Evolutionary conservation across 257 asterid species (phyloP).

Genomic region (Solanum paucissectum): DNA sequence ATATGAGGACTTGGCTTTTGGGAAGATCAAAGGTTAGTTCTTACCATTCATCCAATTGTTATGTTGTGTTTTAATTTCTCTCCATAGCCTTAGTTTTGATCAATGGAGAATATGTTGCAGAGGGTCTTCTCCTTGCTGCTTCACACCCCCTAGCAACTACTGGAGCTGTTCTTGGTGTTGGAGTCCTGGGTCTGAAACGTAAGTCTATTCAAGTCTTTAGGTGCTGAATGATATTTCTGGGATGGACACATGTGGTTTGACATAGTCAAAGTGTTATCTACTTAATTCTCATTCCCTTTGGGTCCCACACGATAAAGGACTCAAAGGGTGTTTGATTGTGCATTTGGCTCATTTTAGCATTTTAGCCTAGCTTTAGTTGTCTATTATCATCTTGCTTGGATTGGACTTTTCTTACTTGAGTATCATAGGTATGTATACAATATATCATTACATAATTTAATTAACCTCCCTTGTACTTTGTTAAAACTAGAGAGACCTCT

Average conservation of each 20-base stretch:
- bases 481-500: neutral
- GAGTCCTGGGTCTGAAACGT: constrained; percentile 68
- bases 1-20: constrained; percentile 63
- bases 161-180: constrained; percentile 61
- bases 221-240: neutral
- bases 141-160: constrained; percentile 51
- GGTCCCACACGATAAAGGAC: neutral
- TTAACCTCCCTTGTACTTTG: neutral
- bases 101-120: constrained; percentile 30
- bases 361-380: neutral
- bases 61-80: neutral
- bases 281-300: neutral
- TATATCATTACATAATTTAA: neutral
- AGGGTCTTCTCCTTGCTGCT: constrained; percentile 59
- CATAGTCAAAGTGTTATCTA: neutral
- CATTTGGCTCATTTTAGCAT: neutral
- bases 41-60: neutral
- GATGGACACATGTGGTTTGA: neutral
- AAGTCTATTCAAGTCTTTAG: constrained; percentile 3
- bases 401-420: neutral
- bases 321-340: neutral
- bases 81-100: neutral
- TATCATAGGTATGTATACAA: neutral
- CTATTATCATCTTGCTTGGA: neutral
- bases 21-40: constrained; percentile 63